Conservation (phyloP, 2,329 filamentous ascomycete genomes). For the Cercospora sp. region DNA sequence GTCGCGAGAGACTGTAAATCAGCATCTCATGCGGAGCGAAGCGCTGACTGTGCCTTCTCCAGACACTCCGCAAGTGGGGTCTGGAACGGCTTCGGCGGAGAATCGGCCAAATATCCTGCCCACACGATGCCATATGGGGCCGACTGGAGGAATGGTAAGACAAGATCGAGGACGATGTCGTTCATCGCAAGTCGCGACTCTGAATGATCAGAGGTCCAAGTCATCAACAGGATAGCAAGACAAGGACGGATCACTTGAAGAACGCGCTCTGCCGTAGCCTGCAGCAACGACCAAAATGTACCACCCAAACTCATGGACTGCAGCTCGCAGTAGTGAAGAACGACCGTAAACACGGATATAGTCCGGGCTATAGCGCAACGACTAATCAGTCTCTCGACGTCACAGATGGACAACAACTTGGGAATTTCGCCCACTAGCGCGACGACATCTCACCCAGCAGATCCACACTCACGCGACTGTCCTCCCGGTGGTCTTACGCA, state of each 20-base stretch:
- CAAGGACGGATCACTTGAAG: background rate
- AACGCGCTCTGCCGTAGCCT: background rate
- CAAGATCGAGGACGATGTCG: background rate
- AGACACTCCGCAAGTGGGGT: slow-evolving; percentile 7
- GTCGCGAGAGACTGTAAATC: background rate
- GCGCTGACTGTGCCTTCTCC: slow-evolving; percentile 2
- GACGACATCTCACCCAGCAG: background rate
- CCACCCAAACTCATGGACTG: background rate
- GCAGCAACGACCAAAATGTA: background rate
- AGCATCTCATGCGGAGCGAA: background rate
- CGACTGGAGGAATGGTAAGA: slow-evolving; percentile 15
- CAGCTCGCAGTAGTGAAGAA: background rate
- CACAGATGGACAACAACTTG: background rate
- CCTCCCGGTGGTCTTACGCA: background rate
- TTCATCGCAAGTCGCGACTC: background rate
- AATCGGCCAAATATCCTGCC: slow-evolving; percentile 13
- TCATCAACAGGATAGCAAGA: background rate
- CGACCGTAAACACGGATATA: slow-evolving; percentile 5
- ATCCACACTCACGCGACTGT: slow-evolving; percentile 3
- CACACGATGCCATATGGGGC: slow-evolving; percentile 15
- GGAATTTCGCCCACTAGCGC: background rate
- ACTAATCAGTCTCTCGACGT: background rate
- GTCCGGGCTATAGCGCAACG: background rate
- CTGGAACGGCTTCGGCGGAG: slow-evolving; percentile 8
- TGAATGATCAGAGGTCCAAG: background rate